Evolutionary conservation across 331 rosid genomes (phyloP).

Genomic region (Saraca asoca): DNA sequence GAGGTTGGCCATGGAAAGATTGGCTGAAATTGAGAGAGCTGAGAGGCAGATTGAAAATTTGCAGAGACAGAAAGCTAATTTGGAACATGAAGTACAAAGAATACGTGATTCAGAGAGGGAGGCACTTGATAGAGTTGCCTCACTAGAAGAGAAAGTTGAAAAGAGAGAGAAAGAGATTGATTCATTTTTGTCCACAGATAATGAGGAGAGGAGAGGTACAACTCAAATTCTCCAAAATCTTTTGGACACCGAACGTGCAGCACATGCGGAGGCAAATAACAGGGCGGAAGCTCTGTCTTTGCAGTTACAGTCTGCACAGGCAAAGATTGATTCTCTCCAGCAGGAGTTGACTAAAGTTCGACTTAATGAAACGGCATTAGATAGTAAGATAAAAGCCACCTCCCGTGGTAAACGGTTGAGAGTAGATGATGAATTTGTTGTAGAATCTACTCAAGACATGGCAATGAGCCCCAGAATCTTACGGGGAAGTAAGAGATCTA

Average conservation of each 20-base stretch:
- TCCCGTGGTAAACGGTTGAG: slow-evolving; percentile 82
- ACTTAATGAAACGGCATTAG: slow-evolving; percentile 75
- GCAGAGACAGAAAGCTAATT: slow-evolving; percentile 53
- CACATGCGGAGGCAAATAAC: slow-evolving; percentile 82
- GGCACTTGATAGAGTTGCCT: slow-evolving; percentile 54
- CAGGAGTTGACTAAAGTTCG: slow-evolving; percentile 86
- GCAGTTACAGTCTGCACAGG: slow-evolving; percentile 86
- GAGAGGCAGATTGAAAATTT: slow-evolving; percentile 67
- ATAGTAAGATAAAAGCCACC: slow-evolving; percentile 64
- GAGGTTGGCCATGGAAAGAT: slow-evolving; percentile 76
- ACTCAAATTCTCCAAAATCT: slow-evolving; percentile 82
- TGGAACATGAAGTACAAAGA: slow-evolving; percentile 47
- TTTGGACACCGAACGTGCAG: slow-evolving; percentile 84
- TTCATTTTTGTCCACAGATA: slow-evolving; percentile 67
- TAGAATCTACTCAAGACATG: slow-evolving; percentile 76
- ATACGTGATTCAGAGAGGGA: slow-evolving; percentile 60
- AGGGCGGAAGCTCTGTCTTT: slow-evolving; percentile 89
- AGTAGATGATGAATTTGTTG: slow-evolving; percentile 64
- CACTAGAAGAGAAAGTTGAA: slow-evolving; percentile 68
- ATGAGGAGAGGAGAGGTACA: slow-evolving; percentile 67
- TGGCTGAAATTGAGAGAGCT: slow-evolving; percentile 67
- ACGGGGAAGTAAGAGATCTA: slow-evolving; percentile 65
- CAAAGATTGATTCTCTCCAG: slow-evolving; percentile 83
- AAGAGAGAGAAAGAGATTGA: slow-evolving; percentile 83
- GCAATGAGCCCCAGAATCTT: slow-evolving; percentile 58